Conservation (phyloP, 75 land plant genomes). For the Pinus tabuliformis region DNA sequence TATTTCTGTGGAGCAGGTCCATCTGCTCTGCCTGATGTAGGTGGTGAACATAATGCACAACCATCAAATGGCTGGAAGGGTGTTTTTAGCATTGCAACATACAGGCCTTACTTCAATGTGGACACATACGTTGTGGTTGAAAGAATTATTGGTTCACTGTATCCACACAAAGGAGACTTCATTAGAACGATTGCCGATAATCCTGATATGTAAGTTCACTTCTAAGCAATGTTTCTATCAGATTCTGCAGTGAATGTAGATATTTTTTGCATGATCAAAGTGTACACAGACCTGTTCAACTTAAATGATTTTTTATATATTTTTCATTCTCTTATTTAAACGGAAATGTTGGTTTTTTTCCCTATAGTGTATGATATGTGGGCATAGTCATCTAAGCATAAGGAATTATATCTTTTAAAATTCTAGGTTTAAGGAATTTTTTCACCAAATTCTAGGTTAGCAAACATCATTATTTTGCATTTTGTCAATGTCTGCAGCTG, state of each 20-base stretch:
- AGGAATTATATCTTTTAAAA: neutral
- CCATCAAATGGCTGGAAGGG: slow-evolving; percentile 35
- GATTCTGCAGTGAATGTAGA: neutral
- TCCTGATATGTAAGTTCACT: slow-evolving; percentile 44
- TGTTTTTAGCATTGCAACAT: slow-evolving; percentile 35
- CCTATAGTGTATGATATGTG: neutral
- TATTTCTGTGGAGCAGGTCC: slow-evolving; percentile 21
- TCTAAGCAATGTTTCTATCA: neutral
- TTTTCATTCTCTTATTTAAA: neutral
- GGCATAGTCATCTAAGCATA: neutral
- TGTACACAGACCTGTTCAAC: too few relatives aligned
- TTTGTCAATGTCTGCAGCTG: neutral
- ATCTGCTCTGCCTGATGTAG: slow-evolving; percentile 33
- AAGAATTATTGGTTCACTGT: slow-evolving; percentile 38
- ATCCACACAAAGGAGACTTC: slow-evolving; percentile 45
- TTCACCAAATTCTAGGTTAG: neutral
- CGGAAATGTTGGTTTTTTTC: neutral
- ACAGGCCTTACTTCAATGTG: slow-evolving; percentile 54
- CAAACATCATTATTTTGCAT: neutral
- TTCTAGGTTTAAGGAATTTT: neutral
- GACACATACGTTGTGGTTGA: slow-evolving; percentile 48
- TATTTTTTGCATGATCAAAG: neutral
- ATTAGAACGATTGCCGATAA: slow-evolving; percentile 41
- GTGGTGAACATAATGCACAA: slow-evolving; percentile 18
- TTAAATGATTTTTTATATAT: neutral